Percentiles rank a stretch among this genome's conserved stretches.
Evolutionary conservation across 768 basidiomycete genomes (phyloP).

Genomic region (Grammothele lineata): DNA sequence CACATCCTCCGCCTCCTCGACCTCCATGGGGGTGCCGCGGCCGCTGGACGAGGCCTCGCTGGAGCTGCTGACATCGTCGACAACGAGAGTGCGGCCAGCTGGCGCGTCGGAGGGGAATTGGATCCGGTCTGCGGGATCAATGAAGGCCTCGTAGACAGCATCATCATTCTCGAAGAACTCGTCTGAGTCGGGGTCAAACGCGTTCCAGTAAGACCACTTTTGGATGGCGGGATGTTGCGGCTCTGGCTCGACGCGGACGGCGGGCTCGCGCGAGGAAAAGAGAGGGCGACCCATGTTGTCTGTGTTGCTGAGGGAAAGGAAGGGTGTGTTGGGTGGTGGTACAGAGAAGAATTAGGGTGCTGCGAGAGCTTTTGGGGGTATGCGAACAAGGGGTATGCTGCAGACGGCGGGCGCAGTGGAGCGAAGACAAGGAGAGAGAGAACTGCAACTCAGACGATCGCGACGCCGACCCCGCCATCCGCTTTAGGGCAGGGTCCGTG

Average conservation of each 20-base stretch:
- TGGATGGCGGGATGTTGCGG: constrained; percentile 32
- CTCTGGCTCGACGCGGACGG: constrained; percentile 20
- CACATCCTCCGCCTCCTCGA: constrained; percentile 5
- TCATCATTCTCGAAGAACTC: constrained; percentile 64
- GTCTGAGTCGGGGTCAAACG: constrained; percentile 79
- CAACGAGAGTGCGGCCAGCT: too few species aligned
- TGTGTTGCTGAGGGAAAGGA: not conserved
- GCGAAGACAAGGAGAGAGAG: not conserved
- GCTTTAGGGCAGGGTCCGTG: constrained; percentile 16
- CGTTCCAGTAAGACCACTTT: constrained; percentile 61
- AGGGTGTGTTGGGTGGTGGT: too few species aligned
- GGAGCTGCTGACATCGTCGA: constrained; percentile 25
- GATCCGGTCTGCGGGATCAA: constrained; percentile 29
- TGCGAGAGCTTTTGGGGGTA: constrained; percentile 17
- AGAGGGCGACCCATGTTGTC: constrained; percentile 20
- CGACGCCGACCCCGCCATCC: not conserved
- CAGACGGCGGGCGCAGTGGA: not conserved
- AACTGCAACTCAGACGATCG: too few species aligned
- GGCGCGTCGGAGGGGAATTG: constrained; percentile 3
- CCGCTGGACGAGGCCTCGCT: constrained; percentile 44
- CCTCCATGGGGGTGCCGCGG: constrained; percentile 45
- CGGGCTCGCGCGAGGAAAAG: constrained; percentile 16
- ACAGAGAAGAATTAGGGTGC: constrained; percentile 13
- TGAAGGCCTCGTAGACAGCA: constrained; percentile 59
- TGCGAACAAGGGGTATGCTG: constrained; percentile 3